Evolutionary conservation across 768 basidiomycete species (phyloP).

Genomic region (Rhizopogon rudus): DNA sequence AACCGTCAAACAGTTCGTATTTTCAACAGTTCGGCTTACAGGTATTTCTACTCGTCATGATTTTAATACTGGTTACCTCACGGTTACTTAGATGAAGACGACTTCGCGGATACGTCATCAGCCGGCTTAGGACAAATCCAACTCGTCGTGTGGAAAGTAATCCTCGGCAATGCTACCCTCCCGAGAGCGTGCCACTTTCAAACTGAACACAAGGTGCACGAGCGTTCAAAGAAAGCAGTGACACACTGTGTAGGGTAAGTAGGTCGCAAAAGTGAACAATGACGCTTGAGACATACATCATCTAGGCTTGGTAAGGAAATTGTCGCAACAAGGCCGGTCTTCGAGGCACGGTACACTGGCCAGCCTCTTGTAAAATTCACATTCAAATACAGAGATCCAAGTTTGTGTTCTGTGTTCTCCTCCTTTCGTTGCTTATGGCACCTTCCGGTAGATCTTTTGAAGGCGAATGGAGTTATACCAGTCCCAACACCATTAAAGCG

Average conservation of each 20-base stretch:
- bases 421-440: background rate
- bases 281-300: background rate
- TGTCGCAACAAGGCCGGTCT: background rate
- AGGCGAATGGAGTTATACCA: conserved; percentile 22
- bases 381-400: conserved; percentile 25
- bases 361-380: conserved; percentile 20
- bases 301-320: conserved; percentile 21
- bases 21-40: conserved; percentile 22
- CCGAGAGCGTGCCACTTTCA: background rate
- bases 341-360: background rate
- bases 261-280: background rate
- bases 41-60: conserved; percentile 13
- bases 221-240: conserved; percentile 26
- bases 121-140: conserved; percentile 2
- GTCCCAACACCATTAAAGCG: conserved; percentile 3
- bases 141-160: background rate
- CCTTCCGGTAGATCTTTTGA: conserved; percentile 17
- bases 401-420: conserved; percentile 11
- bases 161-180: background rate
- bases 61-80: conserved; percentile 3
- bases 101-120: conserved; percentile 12
- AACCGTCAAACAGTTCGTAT: conserved; percentile 16
- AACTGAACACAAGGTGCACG: conserved; percentile 20
- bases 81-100: conserved; percentile 20
- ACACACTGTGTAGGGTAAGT: conserved; percentile 24